These are phyloP conservation scores for Apiospora malaysiana DNA, from an alignment of 2,329 filamentous ascomycete species.

Conservation along the genomic window DNA sequence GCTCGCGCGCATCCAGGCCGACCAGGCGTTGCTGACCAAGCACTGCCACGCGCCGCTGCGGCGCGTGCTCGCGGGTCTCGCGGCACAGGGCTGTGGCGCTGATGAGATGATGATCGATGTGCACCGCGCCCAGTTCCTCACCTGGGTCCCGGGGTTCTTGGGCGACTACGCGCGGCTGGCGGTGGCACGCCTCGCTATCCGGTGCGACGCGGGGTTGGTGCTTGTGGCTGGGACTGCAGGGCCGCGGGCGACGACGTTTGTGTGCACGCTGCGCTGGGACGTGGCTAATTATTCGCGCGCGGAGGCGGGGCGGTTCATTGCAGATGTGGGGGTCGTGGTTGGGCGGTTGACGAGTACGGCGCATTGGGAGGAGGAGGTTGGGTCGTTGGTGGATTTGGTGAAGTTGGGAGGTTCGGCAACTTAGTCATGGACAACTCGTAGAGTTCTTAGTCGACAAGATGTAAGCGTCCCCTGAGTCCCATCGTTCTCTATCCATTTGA, in stretches of 20 bases:
- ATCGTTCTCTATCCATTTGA: too few relatives aligned
- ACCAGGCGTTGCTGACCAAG: constrained; percentile 27
- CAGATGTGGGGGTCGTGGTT: not conserved
- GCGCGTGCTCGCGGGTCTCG: constrained; percentile 25
- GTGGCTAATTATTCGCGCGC: constrained; percentile 21
- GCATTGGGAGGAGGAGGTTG: not conserved
- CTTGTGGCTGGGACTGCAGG: constrained; percentile 5
- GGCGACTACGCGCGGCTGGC: constrained; percentile 12
- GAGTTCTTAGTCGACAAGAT: too few relatives aligned
- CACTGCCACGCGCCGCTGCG: constrained; percentile 26
- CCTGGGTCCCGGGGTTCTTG: constrained; percentile 28
- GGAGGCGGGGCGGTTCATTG: not conserved
- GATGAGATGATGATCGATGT: constrained; percentile 22
- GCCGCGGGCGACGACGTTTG: not conserved
- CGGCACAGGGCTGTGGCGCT: not conserved
- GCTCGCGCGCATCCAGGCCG: constrained; percentile 26
- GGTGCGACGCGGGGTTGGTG: not conserved
- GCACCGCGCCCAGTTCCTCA: constrained; percentile 26
- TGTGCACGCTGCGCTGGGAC: constrained; percentile 4
- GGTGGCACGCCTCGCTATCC: not conserved
- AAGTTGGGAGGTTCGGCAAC: too few relatives aligned
- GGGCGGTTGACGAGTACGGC: not conserved
- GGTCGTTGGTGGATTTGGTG: not conserved
- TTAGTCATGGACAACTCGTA: too few relatives aligned
- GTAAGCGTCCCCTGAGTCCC: too few relatives aligned